phyloP scores from a whole-genome alignment of 331 rosid species.

The Acacia concinna region DNA sequence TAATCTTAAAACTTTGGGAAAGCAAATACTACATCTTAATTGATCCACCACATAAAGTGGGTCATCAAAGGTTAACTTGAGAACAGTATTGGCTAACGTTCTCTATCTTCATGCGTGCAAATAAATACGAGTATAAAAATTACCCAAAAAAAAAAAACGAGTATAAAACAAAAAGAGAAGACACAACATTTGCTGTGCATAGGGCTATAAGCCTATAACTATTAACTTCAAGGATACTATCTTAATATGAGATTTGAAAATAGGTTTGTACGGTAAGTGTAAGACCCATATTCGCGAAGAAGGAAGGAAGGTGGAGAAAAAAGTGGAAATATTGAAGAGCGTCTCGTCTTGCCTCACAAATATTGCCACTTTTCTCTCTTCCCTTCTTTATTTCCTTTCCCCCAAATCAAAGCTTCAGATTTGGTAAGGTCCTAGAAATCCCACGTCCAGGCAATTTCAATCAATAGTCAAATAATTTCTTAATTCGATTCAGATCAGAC shows the following conservation, averaged over 20 bases:
- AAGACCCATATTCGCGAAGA: slow-evolving; percentile 19
- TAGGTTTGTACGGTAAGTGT: not conserved
- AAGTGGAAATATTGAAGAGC: slow-evolving; percentile 50
- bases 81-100: not conserved
- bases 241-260: not conserved
- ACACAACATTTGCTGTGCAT: too few species aligned
- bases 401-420: slow-evolving; percentile 43
- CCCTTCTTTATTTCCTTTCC: not conserved
- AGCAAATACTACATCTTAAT: not conserved
- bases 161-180: not conserved
- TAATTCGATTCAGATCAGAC: slow-evolving; percentile 36
- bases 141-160: not conserved
- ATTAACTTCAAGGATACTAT: not conserved
- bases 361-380: slow-evolving; percentile 16
- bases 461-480: slow-evolving; percentile 16
- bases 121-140: not conserved
- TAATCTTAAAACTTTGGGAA: not conserved
- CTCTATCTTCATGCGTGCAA: not conserved
- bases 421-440: slow-evolving; percentile 26
- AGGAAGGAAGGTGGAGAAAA: slow-evolving; percentile 44
- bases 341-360: slow-evolving; percentile 33
- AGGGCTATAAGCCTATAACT: not conserved
- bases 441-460: slow-evolving; percentile 18
- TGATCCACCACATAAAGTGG: not conserved
- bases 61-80: not conserved